A percentile compares a stretch with the other conserved stretches of the same genome.
phyloP scores from a whole-genome alignment of 2,329 filamentous ascomycete species.

The Microcyclospora tardicrescens region DNA sequence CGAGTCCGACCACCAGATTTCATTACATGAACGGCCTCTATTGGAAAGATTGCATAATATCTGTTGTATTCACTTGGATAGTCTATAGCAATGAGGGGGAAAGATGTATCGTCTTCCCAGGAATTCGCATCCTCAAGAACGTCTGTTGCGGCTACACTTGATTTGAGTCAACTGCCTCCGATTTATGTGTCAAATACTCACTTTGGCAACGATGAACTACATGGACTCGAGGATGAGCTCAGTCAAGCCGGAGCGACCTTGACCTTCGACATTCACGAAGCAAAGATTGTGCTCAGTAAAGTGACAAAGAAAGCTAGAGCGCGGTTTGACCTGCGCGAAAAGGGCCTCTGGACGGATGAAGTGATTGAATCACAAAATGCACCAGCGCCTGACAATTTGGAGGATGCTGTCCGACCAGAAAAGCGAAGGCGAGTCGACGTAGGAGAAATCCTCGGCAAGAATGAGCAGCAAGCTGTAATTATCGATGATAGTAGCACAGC shows the following conservation, averaged over 20 bases:
- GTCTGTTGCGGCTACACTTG: conserved; percentile 10
- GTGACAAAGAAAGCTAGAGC: conserved; percentile 58
- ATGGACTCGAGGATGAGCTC: conserved; percentile 52
- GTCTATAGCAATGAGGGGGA: too few species aligned
- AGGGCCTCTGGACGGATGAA: conserved; percentile 48
- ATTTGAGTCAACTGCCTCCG: conserved; percentile 41
- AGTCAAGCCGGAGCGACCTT: conserved; percentile 41
- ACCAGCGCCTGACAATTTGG: conserved; percentile 1
- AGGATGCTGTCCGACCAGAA: background rate
- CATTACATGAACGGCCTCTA: too few species aligned
- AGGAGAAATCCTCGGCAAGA: background rate
- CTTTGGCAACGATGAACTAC: conserved; percentile 49
- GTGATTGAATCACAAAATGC: background rate
- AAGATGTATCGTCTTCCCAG: too few species aligned
- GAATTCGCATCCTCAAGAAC: background rate
- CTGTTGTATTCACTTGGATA: too few species aligned
- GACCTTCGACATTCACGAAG: conserved; percentile 60
- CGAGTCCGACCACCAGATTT: too few species aligned
- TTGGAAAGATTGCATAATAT: too few species aligned
- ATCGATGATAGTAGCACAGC: conserved; percentile 17
- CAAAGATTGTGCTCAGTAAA: conserved; percentile 61
- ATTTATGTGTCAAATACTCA: conserved; percentile 65
- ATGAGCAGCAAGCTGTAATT: conserved; percentile 2
- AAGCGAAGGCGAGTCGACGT: background rate
- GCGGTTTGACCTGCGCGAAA: conserved; percentile 60